Base-by-base conservation (phyloP, 345 rosid species). In the Dovyalis caffra region DNA sequence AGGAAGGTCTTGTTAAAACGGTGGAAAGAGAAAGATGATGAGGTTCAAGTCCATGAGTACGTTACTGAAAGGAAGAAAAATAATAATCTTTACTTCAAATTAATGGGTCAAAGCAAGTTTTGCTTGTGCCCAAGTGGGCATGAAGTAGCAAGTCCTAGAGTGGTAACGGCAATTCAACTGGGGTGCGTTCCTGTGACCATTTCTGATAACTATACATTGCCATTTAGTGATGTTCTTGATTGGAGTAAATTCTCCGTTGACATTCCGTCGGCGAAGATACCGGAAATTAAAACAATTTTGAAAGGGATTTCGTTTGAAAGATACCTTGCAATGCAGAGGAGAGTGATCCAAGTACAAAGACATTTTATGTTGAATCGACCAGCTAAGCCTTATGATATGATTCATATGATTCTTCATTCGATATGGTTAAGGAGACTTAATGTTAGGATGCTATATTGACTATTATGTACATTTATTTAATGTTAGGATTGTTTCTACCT, bases 61-160 rank as follows among this genome's bases (percentile, higher is more conserved):
- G 88, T 91, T 18, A 79, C 80, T 1, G 74, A 83, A 57, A 74
- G 76, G 9, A 70, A 68, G 65, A 25, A 51, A 26, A 43, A 43
- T 43, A 43, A 43, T 3, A 43, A 12, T 43, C 47, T 43, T 49
- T 89, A 91, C 85, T 66, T 70, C 3, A 29, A 77, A 38, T 49
- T 85, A 68, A 87, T 91, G 89, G 85, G 85, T 5, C 61, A 51
- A 4, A 76, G 86, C 66, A 87, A 81, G 77, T 89, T 80, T 73
- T 89, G 92, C 67, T 38, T 91, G 26, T 89, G 95, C 63, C 93
- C 93, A 0, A 89, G 92, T 60, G 92, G 95, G 66, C 87, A 62
- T 70, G 91, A 89, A 79, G 95, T 90, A 8, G 92, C 92, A 0
- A 89, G 93, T 79, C 95, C 91, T 7, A 85, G 95, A 73, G 63